A percentile compares a stretch with the other conserved stretches of the same genome.
These are phyloP conservation scores for Aquanectria penicillioides DNA, from an alignment of 2,329 filamentous ascomycete species.

Conservation along the genomic window DNA sequence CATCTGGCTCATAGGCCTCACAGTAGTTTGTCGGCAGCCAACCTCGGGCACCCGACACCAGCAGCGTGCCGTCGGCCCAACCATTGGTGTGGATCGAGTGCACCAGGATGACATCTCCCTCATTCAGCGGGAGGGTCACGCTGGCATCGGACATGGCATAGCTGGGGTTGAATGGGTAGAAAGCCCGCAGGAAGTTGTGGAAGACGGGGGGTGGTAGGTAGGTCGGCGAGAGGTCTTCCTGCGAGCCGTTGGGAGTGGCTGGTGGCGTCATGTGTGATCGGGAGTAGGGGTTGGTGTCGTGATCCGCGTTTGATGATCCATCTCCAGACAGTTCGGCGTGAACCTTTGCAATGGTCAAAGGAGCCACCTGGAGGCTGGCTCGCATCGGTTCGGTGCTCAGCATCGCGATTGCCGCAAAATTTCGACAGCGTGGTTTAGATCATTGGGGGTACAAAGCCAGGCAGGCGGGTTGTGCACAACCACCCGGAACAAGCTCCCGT, in stretches of 20 bases:
- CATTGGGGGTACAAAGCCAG: constrained; percentile 41
- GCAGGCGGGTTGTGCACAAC: constrained; percentile 32
- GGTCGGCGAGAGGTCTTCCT: constrained; percentile 63
- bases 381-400: constrained; percentile 57
- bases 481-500: constrained; percentile 32
- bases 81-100: constrained; percentile 98
- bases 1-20: constrained; percentile 89
- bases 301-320: constrained; percentile 43
- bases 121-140: constrained; percentile 86
- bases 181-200: constrained; percentile 93
- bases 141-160: constrained; percentile 83
- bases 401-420: constrained; percentile 47
- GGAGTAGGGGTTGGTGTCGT: constrained; percentile 54
- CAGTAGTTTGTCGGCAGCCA: constrained; percentile 99
- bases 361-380: constrained; percentile 70
- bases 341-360: constrained; percentile 63
- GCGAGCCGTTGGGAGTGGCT: constrained; percentile 75
- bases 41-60: constrained; percentile 86
- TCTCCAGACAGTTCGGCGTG: constrained; percentile 40
- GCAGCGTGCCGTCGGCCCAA: constrained; percentile 94
- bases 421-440: constrained; percentile 37
- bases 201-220: constrained; percentile 72
- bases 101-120: constrained; percentile 91
- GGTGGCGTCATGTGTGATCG: constrained; percentile 79
- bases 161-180: constrained; percentile 89